These are phyloP conservation scores for carrot (Daucus carota) DNA, from an alignment of 129 eudicot genomes.

Conservation along the genomic window DNA sequence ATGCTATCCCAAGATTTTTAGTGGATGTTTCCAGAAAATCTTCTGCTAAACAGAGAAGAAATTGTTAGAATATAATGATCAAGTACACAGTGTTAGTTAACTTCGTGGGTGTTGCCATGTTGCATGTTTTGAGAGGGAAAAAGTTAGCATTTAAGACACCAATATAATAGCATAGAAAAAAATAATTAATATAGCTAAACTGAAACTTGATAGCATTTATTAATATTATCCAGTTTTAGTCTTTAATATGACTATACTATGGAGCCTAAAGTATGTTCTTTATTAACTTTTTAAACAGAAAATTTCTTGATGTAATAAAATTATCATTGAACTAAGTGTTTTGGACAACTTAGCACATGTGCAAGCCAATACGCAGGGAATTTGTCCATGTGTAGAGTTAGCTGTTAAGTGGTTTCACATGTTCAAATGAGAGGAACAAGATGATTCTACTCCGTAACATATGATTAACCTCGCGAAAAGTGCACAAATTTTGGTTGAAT, in stretches of 20 bases:
- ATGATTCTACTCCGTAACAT: neutral
- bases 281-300: neutral
- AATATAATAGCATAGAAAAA: neutral
- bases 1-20: constrained; percentile 15
- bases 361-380: neutral
- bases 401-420: neutral
- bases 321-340: neutral
- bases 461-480: neutral
- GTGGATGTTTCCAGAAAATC: constrained; percentile 45
- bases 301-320: neutral
- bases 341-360: no score
- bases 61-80: neutral
- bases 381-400: neutral
- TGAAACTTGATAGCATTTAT: neutral
- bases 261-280: neutral
- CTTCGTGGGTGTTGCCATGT: neutral
- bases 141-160: neutral
- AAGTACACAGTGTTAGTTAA: neutral
- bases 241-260: neutral
- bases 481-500: neutral
- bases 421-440: neutral
- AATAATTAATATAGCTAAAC: neutral
- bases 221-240: neutral
- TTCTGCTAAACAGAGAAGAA: constrained; percentile 33
- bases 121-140: neutral